Conservation (phyloP, 345 rosid genomes). For the Boechera retrofracta region DNA sequence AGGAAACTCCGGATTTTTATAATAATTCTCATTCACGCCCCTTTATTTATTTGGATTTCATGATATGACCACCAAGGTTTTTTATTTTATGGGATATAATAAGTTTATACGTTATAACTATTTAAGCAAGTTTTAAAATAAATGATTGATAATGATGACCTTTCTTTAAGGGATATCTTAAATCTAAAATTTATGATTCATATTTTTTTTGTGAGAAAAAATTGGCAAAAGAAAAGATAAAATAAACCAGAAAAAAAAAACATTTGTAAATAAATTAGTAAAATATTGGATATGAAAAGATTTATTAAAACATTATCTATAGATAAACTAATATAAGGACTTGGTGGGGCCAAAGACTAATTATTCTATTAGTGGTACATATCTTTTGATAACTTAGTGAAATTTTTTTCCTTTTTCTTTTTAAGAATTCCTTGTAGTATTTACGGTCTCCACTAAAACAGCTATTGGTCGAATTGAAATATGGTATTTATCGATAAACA, state of each 20-base stretch:
- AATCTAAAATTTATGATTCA: background rate
- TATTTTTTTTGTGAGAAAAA: no score
- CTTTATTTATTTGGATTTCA: background rate
- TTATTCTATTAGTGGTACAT: background rate
- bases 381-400: background rate
- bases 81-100: background rate
- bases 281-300: slow-evolving; percentile 20
- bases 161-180: no score
- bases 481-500: no score
- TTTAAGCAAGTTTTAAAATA: background rate
- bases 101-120: background rate
- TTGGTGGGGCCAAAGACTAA: slow-evolving; percentile 10
- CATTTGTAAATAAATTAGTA: background rate
- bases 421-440: background rate
- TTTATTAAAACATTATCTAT: slow-evolving; percentile 16
- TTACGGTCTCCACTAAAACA: no score
- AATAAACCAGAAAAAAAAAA: no score
- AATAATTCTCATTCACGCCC: background rate
- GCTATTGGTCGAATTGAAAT: no score
- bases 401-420: no score
- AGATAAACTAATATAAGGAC: slow-evolving; percentile 12
- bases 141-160: background rate
- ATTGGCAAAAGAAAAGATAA: no score
- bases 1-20: slow-evolving; percentile 27
- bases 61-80: background rate